phyloP scores from a whole-genome alignment of 2,329 filamentous ascomycete species.

The Arthrobotrys sinensis region DNA sequence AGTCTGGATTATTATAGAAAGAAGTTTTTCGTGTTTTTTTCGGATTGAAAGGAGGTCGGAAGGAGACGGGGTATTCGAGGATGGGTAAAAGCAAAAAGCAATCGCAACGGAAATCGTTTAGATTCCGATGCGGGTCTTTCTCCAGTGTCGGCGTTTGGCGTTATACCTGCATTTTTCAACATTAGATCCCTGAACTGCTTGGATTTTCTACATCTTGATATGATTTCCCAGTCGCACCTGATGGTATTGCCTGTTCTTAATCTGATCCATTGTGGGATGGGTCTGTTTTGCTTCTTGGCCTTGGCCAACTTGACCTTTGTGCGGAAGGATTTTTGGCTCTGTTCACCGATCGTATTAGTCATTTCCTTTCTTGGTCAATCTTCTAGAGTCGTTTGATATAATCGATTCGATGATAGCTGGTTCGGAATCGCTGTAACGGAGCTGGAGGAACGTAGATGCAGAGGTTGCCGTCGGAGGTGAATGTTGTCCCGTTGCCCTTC shows the following conservation, averaged over 20 bases:
- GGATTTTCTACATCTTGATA: background rate
- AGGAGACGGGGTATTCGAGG: slow-evolving; percentile 23
- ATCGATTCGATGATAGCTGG: background rate
- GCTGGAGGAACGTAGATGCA: slow-evolving; percentile 1
- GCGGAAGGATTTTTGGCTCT: slow-evolving; percentile 99
- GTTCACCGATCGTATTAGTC: slow-evolving; percentile 64
- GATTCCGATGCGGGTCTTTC: slow-evolving; percentile 99
- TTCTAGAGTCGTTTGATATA: slow-evolving; percentile 1
- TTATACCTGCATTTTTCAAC: slow-evolving; percentile 82
- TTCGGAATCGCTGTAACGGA: slow-evolving; percentile 22
- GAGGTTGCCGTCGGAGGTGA: slow-evolving; percentile 33
- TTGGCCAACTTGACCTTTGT: slow-evolving; percentile 99
- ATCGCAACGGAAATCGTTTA: slow-evolving; percentile 73
- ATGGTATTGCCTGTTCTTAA: slow-evolving; percentile 99
- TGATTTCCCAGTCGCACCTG: slow-evolving; percentile 78
- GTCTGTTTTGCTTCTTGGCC: slow-evolving; percentile 99
- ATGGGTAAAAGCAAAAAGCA: slow-evolving; percentile 61
- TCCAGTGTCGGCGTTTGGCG: slow-evolving; percentile 99
- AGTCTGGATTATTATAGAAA: slow-evolving; percentile 25
- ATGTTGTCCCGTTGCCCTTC: slow-evolving; percentile 8
- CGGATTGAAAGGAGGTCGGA: slow-evolving; percentile 19
- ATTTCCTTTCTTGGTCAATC: slow-evolving; percentile 67
- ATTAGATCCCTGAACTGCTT: slow-evolving; percentile 57
- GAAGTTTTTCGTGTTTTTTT: background rate
- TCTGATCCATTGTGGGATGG: slow-evolving; percentile 99